These are phyloP conservation scores for Hericium alpestre DNA, from an alignment of 768 basidiomycete species.

Conservation along the genomic window DNA sequence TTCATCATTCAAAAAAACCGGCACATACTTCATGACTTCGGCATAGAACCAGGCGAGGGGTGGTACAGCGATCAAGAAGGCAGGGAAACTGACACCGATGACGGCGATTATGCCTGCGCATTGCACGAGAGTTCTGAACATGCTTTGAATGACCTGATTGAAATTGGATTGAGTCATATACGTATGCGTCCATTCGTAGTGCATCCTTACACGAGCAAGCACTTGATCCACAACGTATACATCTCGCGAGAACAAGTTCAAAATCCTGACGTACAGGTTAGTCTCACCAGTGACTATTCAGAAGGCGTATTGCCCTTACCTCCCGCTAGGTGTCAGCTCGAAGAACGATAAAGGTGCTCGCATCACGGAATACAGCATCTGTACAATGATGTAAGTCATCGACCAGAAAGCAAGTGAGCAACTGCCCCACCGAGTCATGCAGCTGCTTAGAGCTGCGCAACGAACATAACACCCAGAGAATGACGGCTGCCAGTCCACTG, in stretches of 20 bases:
- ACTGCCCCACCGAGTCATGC: constrained; percentile 57
- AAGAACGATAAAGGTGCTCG: constrained; percentile 81
- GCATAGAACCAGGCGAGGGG: constrained; percentile 76
- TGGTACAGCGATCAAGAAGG: constrained; percentile 63
- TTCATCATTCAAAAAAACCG: not conserved
- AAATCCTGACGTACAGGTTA: constrained; percentile 36
- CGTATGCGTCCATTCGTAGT: no score
- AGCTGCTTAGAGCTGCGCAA: constrained; percentile 63
- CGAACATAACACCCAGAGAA: constrained; percentile 72
- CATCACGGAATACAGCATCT: constrained; percentile 79
- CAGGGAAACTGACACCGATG: constrained; percentile 74
- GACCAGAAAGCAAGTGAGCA: not conserved
- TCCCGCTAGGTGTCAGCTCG: constrained; percentile 78
- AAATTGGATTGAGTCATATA: not conserved
- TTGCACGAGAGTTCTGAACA: constrained; percentile 53
- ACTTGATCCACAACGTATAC: constrained; percentile 79
- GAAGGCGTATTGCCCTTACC: constrained; percentile 30
- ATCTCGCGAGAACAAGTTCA: constrained; percentile 89
- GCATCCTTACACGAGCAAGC: constrained; percentile 43
- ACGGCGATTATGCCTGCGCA: constrained; percentile 57
- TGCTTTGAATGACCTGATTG: constrained; percentile 48
- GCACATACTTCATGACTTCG: constrained; percentile 62
- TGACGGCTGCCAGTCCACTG: constrained; percentile 43
- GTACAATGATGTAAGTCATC: constrained; percentile 1
- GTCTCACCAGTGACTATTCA: not conserved